A percentile compares a stretch with the other conserved stretches of the same genome.
Evolutionary conservation across 2,329 filamentous ascomycete genomes (phyloP).

Genomic region (Botrytis fragariae): DNA sequence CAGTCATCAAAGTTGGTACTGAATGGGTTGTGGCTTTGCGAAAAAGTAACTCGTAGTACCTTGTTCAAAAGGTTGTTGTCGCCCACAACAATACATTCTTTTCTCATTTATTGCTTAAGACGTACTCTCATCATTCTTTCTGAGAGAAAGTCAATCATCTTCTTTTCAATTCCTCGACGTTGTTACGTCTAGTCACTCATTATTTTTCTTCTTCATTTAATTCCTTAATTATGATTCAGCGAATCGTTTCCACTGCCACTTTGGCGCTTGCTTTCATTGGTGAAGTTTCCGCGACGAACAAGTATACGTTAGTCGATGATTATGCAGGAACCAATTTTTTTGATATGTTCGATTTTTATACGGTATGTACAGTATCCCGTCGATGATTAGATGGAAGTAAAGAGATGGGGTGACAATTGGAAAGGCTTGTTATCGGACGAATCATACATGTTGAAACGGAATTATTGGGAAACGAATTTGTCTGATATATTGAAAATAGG

Average conservation of each 20-base stretch:
- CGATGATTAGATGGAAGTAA: not conserved
- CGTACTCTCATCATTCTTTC: constrained; percentile 22
- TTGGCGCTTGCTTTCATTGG: constrained; percentile 20
- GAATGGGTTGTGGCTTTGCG: constrained; percentile 3
- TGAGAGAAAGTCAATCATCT: constrained; percentile 13
- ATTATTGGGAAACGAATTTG: not conserved
- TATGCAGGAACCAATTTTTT: constrained; percentile 46
- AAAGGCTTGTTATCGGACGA: not conserved
- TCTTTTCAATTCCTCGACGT: constrained; percentile 23
- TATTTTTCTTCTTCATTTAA: constrained; percentile 23
- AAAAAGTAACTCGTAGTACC: constrained; percentile 6
- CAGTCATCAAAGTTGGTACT: constrained; percentile 11
- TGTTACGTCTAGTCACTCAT: constrained; percentile 32
- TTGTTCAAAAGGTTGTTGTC: constrained; percentile 19
- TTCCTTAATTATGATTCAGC: constrained; percentile 24
- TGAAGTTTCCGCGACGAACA: constrained; percentile 22
- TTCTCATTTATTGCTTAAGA: constrained; percentile 1
- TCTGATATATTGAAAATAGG: constrained; percentile 22
- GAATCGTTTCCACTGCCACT: constrained; percentile 13
- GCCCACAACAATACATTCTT: constrained; percentile 3
- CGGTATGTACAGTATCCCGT: constrained; percentile 28
- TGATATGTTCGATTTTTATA: constrained; percentile 54
- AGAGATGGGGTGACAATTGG: not conserved
- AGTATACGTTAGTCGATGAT: constrained; percentile 28
- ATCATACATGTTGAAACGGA: not conserved